Conservation (phyloP, 2,329 filamentous ascomycete genomes). For the Aureobasidium subglaciale region DNA sequence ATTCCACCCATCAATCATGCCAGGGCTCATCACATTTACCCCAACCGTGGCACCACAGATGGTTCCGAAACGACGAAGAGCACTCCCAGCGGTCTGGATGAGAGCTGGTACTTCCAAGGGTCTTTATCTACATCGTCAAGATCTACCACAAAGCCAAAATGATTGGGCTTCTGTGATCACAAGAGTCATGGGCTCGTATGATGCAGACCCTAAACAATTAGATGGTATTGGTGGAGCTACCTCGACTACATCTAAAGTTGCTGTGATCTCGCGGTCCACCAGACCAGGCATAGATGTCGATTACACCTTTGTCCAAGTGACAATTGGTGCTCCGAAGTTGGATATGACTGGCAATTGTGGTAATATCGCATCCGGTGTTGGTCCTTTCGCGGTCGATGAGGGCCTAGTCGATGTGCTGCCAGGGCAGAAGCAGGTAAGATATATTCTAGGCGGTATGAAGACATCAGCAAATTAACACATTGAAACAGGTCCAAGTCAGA, state of each 20-base stretch:
- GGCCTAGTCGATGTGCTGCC: conserved; percentile 18
- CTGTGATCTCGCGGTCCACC: conserved; percentile 19
- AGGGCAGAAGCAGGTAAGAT: conserved; percentile 16
- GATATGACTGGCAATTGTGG: conserved; percentile 23
- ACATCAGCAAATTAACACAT: neutral
- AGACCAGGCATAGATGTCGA: conserved; percentile 20
- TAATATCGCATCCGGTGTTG: conserved; percentile 22
- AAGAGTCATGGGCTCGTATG: conserved; percentile 28
- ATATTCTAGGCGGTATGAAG: no score
- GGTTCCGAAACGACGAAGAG: conserved; percentile 11
- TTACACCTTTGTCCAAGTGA: conserved; percentile 22
- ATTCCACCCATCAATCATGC: conserved; percentile 13
- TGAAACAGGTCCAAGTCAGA: conserved; percentile 19
- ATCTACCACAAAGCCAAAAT: conserved; percentile 24
- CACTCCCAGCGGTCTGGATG: conserved; percentile 33
- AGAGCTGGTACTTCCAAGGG: conserved; percentile 35
- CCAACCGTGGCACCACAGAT: neutral
- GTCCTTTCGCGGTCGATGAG: conserved; percentile 23
- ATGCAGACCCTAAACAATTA: conserved; percentile 22
- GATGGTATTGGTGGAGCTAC: conserved; percentile 23
- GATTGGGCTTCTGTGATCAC: conserved; percentile 28
- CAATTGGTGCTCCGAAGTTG: conserved; percentile 19
- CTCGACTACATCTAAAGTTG: conserved; percentile 23
- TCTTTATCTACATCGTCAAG: conserved; percentile 32
- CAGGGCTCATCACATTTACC: conserved; percentile 7